Percentiles rank a stretch among this genome's conserved stretches.
phyloP scores from a whole-genome alignment of 441 rosid genomes.

The Cnidoscolus chayamansa region DNA sequence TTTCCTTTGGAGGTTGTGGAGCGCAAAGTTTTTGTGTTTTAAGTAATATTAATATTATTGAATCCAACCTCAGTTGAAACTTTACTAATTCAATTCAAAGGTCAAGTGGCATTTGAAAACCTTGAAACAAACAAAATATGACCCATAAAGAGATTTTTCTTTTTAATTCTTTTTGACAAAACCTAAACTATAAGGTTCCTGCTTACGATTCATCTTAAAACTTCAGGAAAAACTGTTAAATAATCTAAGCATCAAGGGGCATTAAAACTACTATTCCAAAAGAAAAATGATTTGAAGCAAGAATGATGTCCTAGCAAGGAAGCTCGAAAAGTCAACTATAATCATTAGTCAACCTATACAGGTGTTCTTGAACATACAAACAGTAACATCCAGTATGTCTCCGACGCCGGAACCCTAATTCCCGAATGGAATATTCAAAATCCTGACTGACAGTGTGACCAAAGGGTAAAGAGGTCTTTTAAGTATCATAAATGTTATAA shows the following conservation, averaged over 20 bases:
- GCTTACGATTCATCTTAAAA: neutral
- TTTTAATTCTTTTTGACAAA: neutral
- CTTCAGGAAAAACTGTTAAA: neutral
- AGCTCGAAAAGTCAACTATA: neutral
- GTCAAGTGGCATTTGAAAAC: too few species aligned
- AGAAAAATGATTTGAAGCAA: neutral
- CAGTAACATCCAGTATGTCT: too few species aligned
- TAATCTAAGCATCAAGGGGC: neutral
- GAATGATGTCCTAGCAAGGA: neutral
- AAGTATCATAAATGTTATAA: too few species aligned
- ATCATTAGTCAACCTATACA: neutral
- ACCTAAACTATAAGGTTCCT: neutral
- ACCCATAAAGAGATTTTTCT: neutral
- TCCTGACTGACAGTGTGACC: too few species aligned
- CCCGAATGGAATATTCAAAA: too few species aligned
- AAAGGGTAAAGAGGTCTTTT: too few species aligned
- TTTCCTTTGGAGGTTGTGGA: too few species aligned
- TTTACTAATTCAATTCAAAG: too few species aligned
- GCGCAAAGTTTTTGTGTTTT: too few species aligned
- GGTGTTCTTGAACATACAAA: constrained; percentile 3
- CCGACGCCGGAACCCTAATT: too few species aligned
- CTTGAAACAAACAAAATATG: neutral
- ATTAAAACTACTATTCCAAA: neutral
- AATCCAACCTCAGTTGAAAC: too few species aligned
- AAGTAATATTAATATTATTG: too few species aligned